phyloP scores from a whole-genome alignment of 257 asterid genomes.

The Salvia hispanica region DNA sequence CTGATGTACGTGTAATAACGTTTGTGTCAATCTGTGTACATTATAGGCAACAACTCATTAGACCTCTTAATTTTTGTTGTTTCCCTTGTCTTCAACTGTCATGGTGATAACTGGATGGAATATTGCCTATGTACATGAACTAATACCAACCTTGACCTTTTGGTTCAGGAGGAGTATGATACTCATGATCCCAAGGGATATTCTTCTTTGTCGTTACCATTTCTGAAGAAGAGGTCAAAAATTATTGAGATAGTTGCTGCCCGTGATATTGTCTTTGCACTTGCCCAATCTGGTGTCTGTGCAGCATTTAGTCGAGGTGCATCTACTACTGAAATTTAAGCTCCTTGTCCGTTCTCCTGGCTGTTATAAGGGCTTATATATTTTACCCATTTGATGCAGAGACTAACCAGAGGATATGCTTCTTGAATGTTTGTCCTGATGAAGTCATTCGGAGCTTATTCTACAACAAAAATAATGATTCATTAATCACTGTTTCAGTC shows the following conservation, averaged over 20 bases:
- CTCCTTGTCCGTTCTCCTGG: neutral
- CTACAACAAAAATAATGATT: slow-evolving; percentile 96
- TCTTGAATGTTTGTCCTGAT: slow-evolving; percentile 89
- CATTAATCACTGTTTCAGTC: slow-evolving; percentile 96
- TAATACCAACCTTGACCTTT: slow-evolving; percentile 18
- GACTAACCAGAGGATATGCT: slow-evolving; percentile 91
- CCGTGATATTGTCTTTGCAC: slow-evolving; percentile 97
- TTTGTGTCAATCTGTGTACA: neutral
- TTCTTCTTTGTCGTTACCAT: slow-evolving; percentile 62
- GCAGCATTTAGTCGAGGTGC: slow-evolving; percentile 99
- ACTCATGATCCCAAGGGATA: slow-evolving; percentile 97
- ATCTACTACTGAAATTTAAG: slow-evolving; percentile 8
- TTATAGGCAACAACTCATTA: neutral
- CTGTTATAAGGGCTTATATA: slow-evolving; percentile 28
- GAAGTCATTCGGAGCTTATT: slow-evolving; percentile 98
- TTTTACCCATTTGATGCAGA: slow-evolving; percentile 57
- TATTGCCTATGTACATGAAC: slow-evolving; percentile 14
- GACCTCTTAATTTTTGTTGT: neutral
- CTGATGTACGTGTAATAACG: neutral
- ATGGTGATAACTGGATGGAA: neutral
- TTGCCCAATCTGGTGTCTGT: slow-evolving; percentile 98
- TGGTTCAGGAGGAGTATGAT: slow-evolving; percentile 91
- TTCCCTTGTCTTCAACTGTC: neutral
- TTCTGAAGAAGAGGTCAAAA: slow-evolving; percentile 89
- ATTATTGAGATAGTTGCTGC: slow-evolving; percentile 98